Base-by-base conservation (phyloP, 768 basidiomycete genomes). In the Mycena crocata region DNA sequence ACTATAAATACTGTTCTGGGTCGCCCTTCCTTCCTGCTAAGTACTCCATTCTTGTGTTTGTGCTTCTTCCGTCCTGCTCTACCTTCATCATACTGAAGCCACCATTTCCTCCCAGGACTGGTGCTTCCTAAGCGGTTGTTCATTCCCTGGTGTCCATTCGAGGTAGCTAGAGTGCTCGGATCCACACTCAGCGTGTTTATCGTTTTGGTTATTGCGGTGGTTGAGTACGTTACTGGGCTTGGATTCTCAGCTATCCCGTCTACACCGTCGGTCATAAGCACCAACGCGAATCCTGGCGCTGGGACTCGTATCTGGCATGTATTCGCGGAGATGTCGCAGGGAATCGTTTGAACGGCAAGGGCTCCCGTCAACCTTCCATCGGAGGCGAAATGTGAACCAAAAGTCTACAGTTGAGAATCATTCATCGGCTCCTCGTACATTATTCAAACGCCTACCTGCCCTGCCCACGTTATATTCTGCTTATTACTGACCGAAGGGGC, bases 391-490 rank as follows among this genome's bases (percentile, higher is more conserved):
- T 58, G 62, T 5, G 50, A 55, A n/a, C 77, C 77, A 30, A 75
- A 77, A 17, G 71, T 77, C 76, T 71, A 46, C 15, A 35, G 28
- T 24, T 40, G n/a, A 30, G n/a, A 31, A 42, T 66, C 30, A 23
- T 59, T 45, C 17, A 21, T 26, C 4, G 28, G 34, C 26, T 21
- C 19, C 19, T 34, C n/a, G 15, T 23, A 14, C 34, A 21, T 9
- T 9, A 34, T 26, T 21, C 13, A 39, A 57, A n/a, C 30, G 35
- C 80, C 44, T 35, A 84, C 86, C 77, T 88, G 87, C 4, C 85
- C 85, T 1, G 86, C 89, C 89, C 89, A 91, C 1, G 85, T 87
- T 70, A 87, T 85, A 74, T 88, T 84, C 40, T 78, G 82, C 71
- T 89, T 88, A 67, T 85, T 83, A 9, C 85, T 75, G 0, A 88